These are phyloP conservation scores for Polysphondylium violaceum DNA, from an alignment of 78 protist genomes.

Conservation along the genomic window DNA sequence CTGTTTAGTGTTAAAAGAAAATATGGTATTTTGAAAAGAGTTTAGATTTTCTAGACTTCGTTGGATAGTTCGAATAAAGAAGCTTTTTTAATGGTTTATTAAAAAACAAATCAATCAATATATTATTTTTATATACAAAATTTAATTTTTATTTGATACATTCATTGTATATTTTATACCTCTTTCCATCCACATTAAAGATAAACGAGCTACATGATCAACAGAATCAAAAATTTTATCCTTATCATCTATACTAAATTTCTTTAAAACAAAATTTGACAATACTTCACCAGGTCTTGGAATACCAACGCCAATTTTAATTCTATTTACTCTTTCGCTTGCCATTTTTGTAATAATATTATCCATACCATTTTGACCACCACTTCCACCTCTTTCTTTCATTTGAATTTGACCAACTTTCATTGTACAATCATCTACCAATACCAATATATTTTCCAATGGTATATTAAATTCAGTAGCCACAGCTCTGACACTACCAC, in stretches of 20 bases:
- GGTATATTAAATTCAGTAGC: slow-evolving; percentile 32
- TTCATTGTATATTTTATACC: slow-evolving; percentile 43
- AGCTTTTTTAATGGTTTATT: no score
- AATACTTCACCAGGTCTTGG: slow-evolving; percentile 22
- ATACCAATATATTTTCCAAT: slow-evolving; percentile 30
- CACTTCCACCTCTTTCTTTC: slow-evolving; percentile 50
- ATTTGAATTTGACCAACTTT: slow-evolving; percentile 24
- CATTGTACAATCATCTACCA: slow-evolving; percentile 29
- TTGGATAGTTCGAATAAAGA: no score
- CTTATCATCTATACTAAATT: neutral
- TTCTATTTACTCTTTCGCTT: slow-evolving; percentile 12
- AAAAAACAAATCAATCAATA: no score
- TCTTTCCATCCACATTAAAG: slow-evolving; percentile 47
- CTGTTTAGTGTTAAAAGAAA: no score
- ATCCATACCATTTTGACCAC: slow-evolving; percentile 77
- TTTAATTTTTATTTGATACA: slow-evolving; percentile 21
- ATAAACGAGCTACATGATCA: slow-evolving; percentile 14
- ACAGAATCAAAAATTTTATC: neutral
- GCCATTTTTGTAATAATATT: slow-evolving; percentile 47
- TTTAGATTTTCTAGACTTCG: no score
- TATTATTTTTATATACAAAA: no score
- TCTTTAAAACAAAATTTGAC: slow-evolving; percentile 15
- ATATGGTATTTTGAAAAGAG: no score
- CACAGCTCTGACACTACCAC: slow-evolving; percentile 24
- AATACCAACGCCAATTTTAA: slow-evolving; percentile 51